phyloP scores from a whole-genome alignment of 257 asterid species.

The Nicotiana sylvestris region DNA sequence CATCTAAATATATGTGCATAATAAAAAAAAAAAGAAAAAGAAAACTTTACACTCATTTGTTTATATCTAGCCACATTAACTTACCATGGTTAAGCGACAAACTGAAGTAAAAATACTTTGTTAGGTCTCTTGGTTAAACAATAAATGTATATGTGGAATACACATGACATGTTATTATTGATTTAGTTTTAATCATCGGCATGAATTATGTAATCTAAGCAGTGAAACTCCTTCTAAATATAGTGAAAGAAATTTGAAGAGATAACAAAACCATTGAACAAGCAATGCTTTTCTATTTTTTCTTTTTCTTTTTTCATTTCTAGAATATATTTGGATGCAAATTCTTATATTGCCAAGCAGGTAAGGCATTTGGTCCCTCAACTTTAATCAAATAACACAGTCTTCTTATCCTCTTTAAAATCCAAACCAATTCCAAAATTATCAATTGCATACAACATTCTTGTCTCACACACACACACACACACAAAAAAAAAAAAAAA shows the following conservation, averaged over 20 bases:
- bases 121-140: too few relatives aligned
- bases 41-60: neutral
- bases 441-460: neutral
- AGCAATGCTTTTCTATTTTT: constrained; percentile 36
- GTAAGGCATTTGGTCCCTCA: constrained; percentile 19
- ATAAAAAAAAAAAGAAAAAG: too few relatives aligned
- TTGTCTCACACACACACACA: neutral
- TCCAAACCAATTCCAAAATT: constrained; percentile 11
- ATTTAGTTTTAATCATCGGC: neutral
- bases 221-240: too few relatives aligned
- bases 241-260: neutral
- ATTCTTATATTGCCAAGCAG: constrained; percentile 34
- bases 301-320: neutral
- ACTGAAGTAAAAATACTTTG: neutral
- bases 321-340: neutral
- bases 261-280: constrained; percentile 19
- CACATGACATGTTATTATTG: neutral
- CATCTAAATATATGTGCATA: neutral
- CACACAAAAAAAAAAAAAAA: too few relatives aligned
- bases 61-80: neutral
- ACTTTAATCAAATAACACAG: constrained; percentile 4
- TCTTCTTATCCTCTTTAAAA: constrained; percentile 16
- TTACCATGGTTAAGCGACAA: neutral
- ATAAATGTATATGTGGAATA: neutral
- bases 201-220: too few relatives aligned